Evolutionary conservation across 2,329 filamentous ascomycete species (phyloP), one percentile per base, ranked within the genome.

Genomic region (Spiromastix sp.): DNA sequence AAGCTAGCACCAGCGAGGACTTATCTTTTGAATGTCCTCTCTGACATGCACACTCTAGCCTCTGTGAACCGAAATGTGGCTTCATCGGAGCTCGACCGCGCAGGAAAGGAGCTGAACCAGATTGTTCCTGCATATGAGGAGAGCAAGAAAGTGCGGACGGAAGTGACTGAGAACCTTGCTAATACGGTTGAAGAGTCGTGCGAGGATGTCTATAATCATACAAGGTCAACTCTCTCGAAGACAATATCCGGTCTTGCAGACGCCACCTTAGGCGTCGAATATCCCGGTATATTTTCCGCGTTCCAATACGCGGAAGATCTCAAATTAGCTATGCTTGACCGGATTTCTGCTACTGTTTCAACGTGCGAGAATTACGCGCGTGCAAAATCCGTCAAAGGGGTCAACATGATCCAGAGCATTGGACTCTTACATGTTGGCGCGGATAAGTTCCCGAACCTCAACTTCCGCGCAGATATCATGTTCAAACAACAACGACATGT

Each of bases 1-100:
- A 98, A 98, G 64, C 72, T 98, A 40, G 89, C 91, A 1, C 91
- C 91, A 4, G 91, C 91, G 5, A 87, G 86, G 61, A 96, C 89
- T 2, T 98, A 98, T 54, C 74, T 98, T 1, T 68, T 93, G 49
- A 98, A 98, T 57, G 81, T 96, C 17, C 71, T 98, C 21, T 81
- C 85, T 47, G 91, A 98, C 51, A 70, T 98, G 40, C 70, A 85
- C 52, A 79, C 77, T 3, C 69, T 98, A 27, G 89, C 89, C 4
- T 77, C 71, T 0, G 85, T 94, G 48, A 98, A 98, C 57, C 71
- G 79, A 17, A 85, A 94, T 45, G 81, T 95, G 18, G 86, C 87
- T 2, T 77, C 85, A 48, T 72, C 79, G 6, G 91, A 98, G 58
- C 68, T 96, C 9, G 77, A 91, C 39, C 76, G 87, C 18, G 85